Conservation (phyloP, 768 basidiomycete species). For the Mycena kentingensis region DNA sequence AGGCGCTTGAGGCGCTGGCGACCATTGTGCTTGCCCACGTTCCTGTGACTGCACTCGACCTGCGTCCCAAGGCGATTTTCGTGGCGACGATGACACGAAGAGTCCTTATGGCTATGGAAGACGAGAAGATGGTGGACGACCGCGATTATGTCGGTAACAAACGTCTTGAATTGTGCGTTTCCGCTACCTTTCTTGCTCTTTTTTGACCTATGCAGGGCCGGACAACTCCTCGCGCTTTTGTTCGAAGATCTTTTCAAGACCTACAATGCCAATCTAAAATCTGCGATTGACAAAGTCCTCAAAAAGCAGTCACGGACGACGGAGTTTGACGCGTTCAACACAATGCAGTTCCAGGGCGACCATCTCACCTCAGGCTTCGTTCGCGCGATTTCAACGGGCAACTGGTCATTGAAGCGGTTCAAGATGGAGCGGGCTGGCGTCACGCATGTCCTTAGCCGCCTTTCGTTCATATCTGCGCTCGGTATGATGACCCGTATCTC, state of each 20-base stretch:
- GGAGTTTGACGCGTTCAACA: constrained; percentile 93
- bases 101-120: constrained; percentile 94
- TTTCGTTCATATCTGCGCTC: constrained; percentile 95
- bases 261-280: constrained; percentile 94
- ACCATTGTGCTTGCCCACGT: constrained; percentile 98
- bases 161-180: constrained; percentile 88
- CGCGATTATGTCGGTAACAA: constrained; percentile 99
- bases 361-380: constrained; percentile 95
- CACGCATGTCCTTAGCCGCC: constrained; percentile 92
- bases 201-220: constrained; percentile 61
- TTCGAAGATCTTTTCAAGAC: constrained; percentile 99
- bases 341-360: constrained; percentile 95
- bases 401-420: constrained; percentile 98
- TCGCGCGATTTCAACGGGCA: constrained; percentile 97
- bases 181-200: constrained; percentile 8
- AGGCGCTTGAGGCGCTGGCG: constrained; percentile 94
- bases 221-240: constrained; percentile 90
- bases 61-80: constrained; percentile 93
- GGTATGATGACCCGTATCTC: constrained; percentile 99
- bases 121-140: constrained; percentile 97
- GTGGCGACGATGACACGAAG: constrained; percentile 96
- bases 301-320: constrained; percentile 94
- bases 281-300: constrained; percentile 93
- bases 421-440: constrained; percentile 99
- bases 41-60: constrained; percentile 85